phyloP scores from a whole-genome alignment of 2,329 filamentous ascomycete species.

The Epichloe elymi region DNA sequence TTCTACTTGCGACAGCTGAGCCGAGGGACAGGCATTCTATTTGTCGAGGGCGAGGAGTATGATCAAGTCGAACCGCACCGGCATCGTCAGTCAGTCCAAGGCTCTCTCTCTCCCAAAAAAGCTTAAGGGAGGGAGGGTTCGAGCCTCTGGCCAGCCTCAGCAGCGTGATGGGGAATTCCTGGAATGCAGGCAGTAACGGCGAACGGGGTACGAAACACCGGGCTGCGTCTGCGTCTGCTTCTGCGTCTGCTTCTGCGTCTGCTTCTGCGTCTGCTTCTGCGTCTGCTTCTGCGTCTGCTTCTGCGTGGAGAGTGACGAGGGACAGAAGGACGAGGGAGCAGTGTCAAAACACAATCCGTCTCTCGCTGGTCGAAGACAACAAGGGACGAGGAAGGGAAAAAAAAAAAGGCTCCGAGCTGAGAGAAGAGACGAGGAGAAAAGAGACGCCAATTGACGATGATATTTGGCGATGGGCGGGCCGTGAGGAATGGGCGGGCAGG shows the following conservation, averaged over 20 bases:
- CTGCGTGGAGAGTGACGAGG: background rate
- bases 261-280: background rate
- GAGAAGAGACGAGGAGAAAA: background rate
- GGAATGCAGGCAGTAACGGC: background rate
- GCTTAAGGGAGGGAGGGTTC: background rate
- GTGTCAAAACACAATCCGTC: no score
- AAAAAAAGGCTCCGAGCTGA: background rate
- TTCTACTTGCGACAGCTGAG: conserved; percentile 25
- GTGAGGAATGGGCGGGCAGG: background rate
- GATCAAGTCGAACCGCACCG: conserved; percentile 2
- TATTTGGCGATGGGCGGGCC: background rate
- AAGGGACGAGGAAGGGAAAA: background rate
- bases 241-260: background rate
- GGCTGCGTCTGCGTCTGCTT: background rate
- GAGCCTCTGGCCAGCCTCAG: background rate
- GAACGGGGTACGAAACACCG: background rate
- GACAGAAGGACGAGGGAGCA: background rate
- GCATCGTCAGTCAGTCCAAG: conserved; percentile 8
- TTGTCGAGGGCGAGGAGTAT: conserved; percentile 12
- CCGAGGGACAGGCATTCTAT: conserved; percentile 24
- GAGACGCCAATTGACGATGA: background rate
- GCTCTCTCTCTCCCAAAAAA: background rate
- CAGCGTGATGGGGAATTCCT: background rate
- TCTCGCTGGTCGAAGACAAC: no score
- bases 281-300: background rate